These are phyloP conservation scores for Cupressus sempervirens DNA, from an alignment of 75 land plant genomes.

Conservation along the genomic window DNA sequence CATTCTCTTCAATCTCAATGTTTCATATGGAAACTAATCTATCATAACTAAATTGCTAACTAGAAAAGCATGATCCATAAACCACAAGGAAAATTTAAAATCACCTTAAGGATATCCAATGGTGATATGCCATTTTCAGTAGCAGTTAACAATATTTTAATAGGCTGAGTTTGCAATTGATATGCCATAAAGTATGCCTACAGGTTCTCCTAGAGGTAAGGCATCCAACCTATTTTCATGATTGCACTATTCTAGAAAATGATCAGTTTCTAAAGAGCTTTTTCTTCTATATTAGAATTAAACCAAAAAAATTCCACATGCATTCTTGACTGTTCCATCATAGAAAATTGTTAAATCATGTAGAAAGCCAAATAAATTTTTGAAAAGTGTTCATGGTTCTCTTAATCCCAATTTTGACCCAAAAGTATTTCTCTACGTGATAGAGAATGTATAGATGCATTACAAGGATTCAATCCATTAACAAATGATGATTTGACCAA, in stretches of 20 bases:
- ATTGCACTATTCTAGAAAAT: neutral
- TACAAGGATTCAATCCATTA: conserved; percentile 72
- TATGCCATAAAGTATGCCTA: conserved; percentile 92
- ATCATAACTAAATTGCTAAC: neutral
- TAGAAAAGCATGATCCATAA: neutral
- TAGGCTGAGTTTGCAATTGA: conserved; percentile 93
- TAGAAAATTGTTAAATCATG: conserved; percentile 79
- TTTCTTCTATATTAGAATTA: conserved; percentile 70
- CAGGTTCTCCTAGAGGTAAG: conserved; percentile 80
- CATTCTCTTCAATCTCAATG: neutral
- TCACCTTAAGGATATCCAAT: conserved; percentile 85
- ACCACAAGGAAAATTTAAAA: neutral
- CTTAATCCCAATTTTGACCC: conserved; percentile 62
- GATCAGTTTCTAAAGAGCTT: neutral
- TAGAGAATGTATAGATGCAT: conserved; percentile 71
- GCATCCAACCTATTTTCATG: conserved; percentile 15
- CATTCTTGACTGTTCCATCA: conserved; percentile 89
- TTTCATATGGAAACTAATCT: neutral
- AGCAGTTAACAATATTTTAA: conserved; percentile 69
- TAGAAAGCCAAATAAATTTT: conserved; percentile 79
- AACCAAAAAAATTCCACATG: conserved; percentile 57
- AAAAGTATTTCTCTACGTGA: conserved; percentile 62
- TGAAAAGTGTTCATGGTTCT: conserved; percentile 92
- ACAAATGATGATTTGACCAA: conserved; percentile 61
- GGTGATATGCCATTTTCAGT: conserved; percentile 59